phyloP scores from a whole-genome alignment of 192 early-diverging fungal genomes.

The Mortierella claussenii region DNA sequence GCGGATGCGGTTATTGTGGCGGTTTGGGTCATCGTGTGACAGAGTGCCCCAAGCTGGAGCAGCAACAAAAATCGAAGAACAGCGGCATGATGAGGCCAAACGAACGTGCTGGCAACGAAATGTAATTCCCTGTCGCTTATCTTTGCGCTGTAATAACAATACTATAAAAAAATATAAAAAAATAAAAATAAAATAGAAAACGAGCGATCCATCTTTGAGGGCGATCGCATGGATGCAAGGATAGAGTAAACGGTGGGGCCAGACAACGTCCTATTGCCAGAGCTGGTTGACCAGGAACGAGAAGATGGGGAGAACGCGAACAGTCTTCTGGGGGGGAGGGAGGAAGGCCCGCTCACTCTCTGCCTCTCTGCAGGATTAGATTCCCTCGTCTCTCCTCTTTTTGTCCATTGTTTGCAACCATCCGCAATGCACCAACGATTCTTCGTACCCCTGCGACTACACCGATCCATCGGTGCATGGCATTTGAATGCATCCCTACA shows the following conservation, averaged over 20 bases:
- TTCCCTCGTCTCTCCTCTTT: too few species aligned
- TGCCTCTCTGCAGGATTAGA: too few species aligned
- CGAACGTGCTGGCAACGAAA: constrained; percentile 50
- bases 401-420: too few species aligned
- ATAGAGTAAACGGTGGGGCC: neutral
- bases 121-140: constrained; percentile 11
- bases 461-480: too few species aligned
- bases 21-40: constrained; percentile 93
- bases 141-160: neutral
- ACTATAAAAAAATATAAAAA: neutral
- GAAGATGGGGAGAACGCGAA: too few species aligned
- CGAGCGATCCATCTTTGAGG: neutral
- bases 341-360: too few species aligned
- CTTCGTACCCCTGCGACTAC: too few species aligned
- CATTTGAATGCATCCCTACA: too few species aligned
- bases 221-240: neutral
- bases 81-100: constrained; percentile 48
- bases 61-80: constrained; percentile 66
- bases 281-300: too few species aligned
- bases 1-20: constrained; percentile 94
- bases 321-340: too few species aligned
- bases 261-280: neutral
- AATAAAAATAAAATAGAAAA: constrained; percentile 1
- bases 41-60: constrained; percentile 86
- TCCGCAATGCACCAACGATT: too few species aligned